phyloP scores from a whole-genome alignment of 495 filamentous ascomycete genomes.

The Bacidia gigantensis region DNA sequence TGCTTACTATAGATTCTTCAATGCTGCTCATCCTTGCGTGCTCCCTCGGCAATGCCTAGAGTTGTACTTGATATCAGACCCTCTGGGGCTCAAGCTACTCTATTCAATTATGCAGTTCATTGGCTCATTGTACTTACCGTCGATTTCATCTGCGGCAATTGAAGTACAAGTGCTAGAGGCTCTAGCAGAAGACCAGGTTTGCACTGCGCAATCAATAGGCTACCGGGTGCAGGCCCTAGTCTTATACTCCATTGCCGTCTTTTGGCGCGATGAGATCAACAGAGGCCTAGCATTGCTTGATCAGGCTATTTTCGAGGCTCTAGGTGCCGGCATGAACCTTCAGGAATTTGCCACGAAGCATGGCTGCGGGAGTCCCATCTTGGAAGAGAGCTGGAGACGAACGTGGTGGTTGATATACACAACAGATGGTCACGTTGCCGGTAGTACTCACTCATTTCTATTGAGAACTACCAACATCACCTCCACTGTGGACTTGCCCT shows the following conservation, averaged over 20 bases:
- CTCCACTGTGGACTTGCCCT: too few species aligned
- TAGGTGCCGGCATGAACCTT: conserved; percentile 20
- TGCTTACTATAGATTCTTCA: too few species aligned
- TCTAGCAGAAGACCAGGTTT: background rate
- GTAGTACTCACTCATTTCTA: conserved; percentile 1
- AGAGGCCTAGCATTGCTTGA: conserved; percentile 19
- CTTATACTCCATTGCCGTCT: conserved; percentile 24
- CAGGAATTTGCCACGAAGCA: conserved; percentile 15
- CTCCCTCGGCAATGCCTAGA: too few species aligned
- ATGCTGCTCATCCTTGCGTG: too few species aligned
- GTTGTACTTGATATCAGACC: too few species aligned
- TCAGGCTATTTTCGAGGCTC: conserved; percentile 7
- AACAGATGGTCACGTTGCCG: conserved; percentile 20
- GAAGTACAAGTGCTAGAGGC: background rate
- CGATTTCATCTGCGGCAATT: background rate
- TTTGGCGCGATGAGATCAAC: conserved; percentile 22
- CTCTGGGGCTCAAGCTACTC: too few species aligned
- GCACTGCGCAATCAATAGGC: conserved; percentile 9
- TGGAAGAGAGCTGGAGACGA: conserved; percentile 24
- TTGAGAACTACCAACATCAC: too few species aligned
- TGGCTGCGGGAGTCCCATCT: conserved; percentile 13
- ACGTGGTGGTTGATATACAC: conserved; percentile 29
- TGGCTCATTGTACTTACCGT: too few species aligned
- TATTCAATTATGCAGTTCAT: too few species aligned
- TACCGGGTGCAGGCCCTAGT: conserved; percentile 22